phyloP scores from a whole-genome alignment of 495 filamentous ascomycete genomes.

The Hyaloscypha variabilis region DNA sequence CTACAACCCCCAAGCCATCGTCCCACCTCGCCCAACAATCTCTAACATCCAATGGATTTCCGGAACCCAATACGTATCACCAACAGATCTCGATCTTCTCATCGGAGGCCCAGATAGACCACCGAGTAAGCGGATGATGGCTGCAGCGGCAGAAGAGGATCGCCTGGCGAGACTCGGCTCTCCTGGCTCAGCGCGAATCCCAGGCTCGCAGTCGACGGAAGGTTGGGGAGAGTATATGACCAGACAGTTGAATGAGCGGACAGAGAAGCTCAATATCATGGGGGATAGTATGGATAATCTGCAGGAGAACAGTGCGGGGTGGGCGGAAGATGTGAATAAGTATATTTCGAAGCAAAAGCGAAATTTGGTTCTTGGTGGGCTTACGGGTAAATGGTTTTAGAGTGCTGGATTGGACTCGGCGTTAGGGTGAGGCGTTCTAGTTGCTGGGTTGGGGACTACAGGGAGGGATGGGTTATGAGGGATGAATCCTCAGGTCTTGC shows the following conservation, averaged over 20 bases:
- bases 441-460: neutral
- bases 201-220: slow-evolving; percentile 39
- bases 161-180: slow-evolving; percentile 47
- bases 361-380: slow-evolving; percentile 70
- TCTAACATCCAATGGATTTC: slow-evolving; percentile 95
- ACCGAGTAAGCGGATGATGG: slow-evolving; percentile 74
- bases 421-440: neutral
- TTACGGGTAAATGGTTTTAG: slow-evolving; percentile 47
- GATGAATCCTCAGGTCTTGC: neutral
- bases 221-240: slow-evolving; percentile 70
- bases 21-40: slow-evolving; percentile 89
- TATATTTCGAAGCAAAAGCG: slow-evolving; percentile 84
- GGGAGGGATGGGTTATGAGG: neutral
- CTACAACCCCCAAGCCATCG: slow-evolving; percentile 69
- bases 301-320: slow-evolving; percentile 76
- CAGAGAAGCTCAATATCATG: slow-evolving; percentile 79
- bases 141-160: slow-evolving; percentile 46
- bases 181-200: slow-evolving; percentile 34
- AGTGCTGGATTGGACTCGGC: neutral
- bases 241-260: slow-evolving; percentile 84
- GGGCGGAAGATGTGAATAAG: slow-evolving; percentile 85
- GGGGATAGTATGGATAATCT: slow-evolving; percentile 83
- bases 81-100: slow-evolving; percentile 86
- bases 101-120: slow-evolving; percentile 90
- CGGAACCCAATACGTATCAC: slow-evolving; percentile 88